These are phyloP conservation scores for Funneliformis caledonium DNA, from an alignment of 371 early-diverging fungal genomes.

Conservation along the genomic window DNA sequence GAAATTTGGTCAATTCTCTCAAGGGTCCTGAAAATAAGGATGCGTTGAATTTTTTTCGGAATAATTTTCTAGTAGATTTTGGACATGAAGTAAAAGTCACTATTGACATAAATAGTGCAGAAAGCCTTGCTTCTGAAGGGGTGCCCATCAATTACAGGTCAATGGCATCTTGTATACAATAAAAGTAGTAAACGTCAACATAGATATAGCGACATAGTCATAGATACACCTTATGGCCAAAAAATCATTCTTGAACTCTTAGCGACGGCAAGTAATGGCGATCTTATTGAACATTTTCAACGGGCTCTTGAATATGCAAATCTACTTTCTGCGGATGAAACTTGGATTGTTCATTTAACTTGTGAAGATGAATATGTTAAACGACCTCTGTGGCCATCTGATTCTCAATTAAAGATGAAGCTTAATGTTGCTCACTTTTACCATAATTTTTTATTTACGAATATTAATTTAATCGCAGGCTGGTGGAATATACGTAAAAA, in stretches of 20 bases:
- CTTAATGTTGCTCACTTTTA: conserved; percentile 34
- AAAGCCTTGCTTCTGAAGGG: conserved; percentile 22
- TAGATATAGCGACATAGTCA: conserved; percentile 38
- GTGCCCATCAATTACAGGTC: neutral
- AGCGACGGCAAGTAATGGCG: conserved; percentile 2
- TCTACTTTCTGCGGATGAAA: conserved; percentile 13
- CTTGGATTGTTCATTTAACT: conserved; percentile 37
- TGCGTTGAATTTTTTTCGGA: neutral
- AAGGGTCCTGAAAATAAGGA: neutral
- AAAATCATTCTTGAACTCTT: conserved; percentile 34
- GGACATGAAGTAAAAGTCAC: neutral
- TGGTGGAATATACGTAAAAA: conserved; percentile 11
- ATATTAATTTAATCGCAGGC: conserved; percentile 14
- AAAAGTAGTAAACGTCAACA: neutral
- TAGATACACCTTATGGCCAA: neutral
- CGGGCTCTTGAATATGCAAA: conserved; percentile 30
- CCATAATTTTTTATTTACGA: conserved; percentile 23
- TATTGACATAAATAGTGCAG: neutral
- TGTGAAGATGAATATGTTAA: conserved; percentile 5
- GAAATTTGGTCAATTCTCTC: conserved; percentile 1
- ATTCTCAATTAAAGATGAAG: neutral
- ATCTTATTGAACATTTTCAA: conserved; percentile 25
- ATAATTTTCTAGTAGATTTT: neutral
- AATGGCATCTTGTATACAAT: conserved; percentile 14
- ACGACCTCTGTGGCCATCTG: conserved; percentile 16